Base-by-base conservation (phyloP, 2,329 filamentous ascomycete species). In the Lasiodiplodia hormozganensis region DNA sequence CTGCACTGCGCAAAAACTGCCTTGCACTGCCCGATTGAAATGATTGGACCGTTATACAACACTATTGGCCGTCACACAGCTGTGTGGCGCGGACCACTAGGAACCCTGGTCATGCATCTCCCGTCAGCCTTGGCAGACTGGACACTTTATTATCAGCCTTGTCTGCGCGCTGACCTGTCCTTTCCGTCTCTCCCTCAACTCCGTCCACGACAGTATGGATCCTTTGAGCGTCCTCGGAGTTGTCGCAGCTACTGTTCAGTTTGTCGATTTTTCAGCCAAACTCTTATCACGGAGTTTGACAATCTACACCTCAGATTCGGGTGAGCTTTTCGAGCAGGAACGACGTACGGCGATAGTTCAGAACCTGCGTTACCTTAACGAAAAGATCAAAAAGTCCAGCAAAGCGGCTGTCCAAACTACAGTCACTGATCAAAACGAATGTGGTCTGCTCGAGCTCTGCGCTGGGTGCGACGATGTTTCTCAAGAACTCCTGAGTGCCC, bases 191-290 rank as follows among this genome's bases (percentile, higher is more conserved):
- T 12, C 8, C 4, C 21, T 1, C 6, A 12, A 12, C 6, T 3
- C 5, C n/a, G 1, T 4, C 10, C 18, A 12, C 21, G 10, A 4
- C 21, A 36, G 3, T 2, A 51, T 52, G 43, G 65, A 67, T 18
- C 65, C 65, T 2, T 2, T n/a, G 18, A 67, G 47, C 3, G 38
- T 31, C 14, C 47, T 67, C 12, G 53, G 65, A 1, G 25, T 60
- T 10, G 65, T 53, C 10, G 16, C 65, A 8, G 38, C 38, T 28
- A 34, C 58, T 18, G 38, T 67, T 12, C 65, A 67, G 21, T 31
- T 67, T 28, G 49, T 57, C 2, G 34, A 10, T 40, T 67, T 67
- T 28, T 31, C 65, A 25, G 11, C 52, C 21, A 23, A 51, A 3
- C 54, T 67, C 18, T 3, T 67, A 4, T 67, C 65, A 8, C 21